Percentiles rank a stretch among this genome's conserved stretches.
phyloP scores from a whole-genome alignment of 768 basidiomycete genomes.

The Boletus rubropictus region DNA sequence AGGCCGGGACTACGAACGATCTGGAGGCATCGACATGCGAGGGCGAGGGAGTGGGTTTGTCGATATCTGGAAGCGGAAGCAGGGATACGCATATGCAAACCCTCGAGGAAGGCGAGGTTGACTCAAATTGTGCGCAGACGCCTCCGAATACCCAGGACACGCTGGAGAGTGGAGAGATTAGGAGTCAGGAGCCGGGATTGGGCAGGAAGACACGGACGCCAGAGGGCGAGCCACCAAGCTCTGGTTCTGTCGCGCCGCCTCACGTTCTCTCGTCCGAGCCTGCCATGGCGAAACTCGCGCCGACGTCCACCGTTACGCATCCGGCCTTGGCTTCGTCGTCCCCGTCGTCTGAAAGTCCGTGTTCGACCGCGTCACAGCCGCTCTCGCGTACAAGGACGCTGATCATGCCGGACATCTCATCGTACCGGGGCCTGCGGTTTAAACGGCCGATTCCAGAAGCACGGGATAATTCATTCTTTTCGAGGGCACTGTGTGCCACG shows the following conservation, averaged over 20 bases:
- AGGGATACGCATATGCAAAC: not conserved
- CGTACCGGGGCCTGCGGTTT: slow-evolving; percentile 19
- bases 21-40: not conserved
- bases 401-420: slow-evolving; percentile 22
- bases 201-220: not conserved
- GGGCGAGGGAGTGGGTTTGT: not conserved
- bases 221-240: not conserved
- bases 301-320: not conserved
- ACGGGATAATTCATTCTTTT: slow-evolving; percentile 22
- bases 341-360: not conserved
- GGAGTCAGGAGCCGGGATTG: not conserved
- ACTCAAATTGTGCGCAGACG: not conserved
- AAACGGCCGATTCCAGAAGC: slow-evolving; percentile 10
- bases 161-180: slow-evolving; percentile 18
- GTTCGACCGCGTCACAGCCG: not conserved
- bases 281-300: not conserved
- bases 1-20: not conserved
- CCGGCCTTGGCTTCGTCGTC: not conserved
- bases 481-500: slow-evolving; percentile 12
- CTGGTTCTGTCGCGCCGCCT: not conserved
- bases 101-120: slow-evolving; percentile 16
- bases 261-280: not conserved
- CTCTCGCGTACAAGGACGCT: not conserved
- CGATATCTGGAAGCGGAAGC: not conserved
- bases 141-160: not conserved